These are phyloP conservation scores for Boletus tomentosulus DNA, from an alignment of 768 basidiomycete species.

Conservation along the genomic window DNA sequence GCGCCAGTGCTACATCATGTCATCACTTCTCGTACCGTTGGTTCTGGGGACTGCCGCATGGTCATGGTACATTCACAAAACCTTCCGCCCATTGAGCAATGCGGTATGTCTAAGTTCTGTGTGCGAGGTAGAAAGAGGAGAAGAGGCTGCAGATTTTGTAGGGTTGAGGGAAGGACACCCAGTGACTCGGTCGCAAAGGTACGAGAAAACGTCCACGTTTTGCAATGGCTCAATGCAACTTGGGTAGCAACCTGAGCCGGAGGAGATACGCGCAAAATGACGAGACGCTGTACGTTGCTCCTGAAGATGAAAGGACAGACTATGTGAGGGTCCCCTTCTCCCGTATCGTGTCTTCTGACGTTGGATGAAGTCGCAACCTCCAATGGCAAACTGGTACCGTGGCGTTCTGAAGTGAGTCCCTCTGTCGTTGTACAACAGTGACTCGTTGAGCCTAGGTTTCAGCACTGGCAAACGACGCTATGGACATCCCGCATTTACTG, in stretches of 20 bases:
- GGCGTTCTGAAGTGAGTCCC: constrained; percentile 78
- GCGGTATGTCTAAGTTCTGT: constrained; percentile 84
- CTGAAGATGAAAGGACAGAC: constrained; percentile 88
- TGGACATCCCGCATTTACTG: constrained; percentile 93
- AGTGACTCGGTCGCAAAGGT: constrained; percentile 89
- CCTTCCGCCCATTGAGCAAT: constrained; percentile 69
- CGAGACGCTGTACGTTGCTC: constrained; percentile 92
- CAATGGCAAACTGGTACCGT: constrained; percentile 92
- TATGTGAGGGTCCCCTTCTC: constrained; percentile 48
- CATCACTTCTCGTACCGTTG: constrained; percentile 69
- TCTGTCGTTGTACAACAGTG: not conserved
- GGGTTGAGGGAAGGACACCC: constrained; percentile 77
- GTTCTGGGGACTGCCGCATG: constrained; percentile 71
- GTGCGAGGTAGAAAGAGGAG: constrained; percentile 86
- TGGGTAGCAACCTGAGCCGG: constrained; percentile 69
- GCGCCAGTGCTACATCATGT: constrained; percentile 51
- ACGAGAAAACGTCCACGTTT: not conserved
- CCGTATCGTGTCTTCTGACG: constrained; percentile 2
- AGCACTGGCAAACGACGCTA: constrained; percentile 95
- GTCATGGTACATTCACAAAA: constrained; percentile 71
- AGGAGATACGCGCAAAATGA: constrained; percentile 90
- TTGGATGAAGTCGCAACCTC: constrained; percentile 76
- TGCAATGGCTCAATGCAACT: not conserved
- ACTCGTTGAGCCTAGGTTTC: constrained; percentile 5
- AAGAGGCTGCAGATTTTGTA: constrained; percentile 75